These are phyloP conservation scores for Naganishia cerealis DNA, from an alignment of 1,284 basidiomycete species.

Conservation along the genomic window DNA sequence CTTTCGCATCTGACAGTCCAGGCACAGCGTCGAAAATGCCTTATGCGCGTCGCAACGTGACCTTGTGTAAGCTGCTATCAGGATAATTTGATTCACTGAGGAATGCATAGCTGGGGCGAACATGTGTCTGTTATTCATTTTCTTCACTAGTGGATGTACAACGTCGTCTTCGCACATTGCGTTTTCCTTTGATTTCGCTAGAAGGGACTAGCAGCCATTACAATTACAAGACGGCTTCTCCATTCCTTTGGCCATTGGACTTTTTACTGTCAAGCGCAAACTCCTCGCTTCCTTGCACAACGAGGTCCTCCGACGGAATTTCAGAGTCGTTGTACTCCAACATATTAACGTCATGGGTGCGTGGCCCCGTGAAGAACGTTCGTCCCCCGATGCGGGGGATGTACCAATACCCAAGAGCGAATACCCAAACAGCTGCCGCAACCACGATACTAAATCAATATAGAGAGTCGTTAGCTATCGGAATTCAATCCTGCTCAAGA, in stretches of 20 bases:
- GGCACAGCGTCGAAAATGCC: no score
- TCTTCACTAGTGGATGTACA: no score
- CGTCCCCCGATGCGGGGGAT: conserved; percentile 46
- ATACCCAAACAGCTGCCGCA: conserved; percentile 43
- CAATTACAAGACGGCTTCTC: background rate
- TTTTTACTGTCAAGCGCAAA: conserved; percentile 13
- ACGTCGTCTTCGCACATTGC: no score
- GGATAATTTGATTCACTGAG: no score
- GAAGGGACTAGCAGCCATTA: background rate
- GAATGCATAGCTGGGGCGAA: no score
- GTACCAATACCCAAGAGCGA: conserved; percentile 44
- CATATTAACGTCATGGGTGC: conserved; percentile 18
- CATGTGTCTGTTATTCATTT: no score
- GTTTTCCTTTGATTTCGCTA: background rate
- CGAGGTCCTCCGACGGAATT: conserved; percentile 10
- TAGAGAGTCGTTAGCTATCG: background rate
- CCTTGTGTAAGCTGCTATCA: no score
- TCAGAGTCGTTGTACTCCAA: conserved; percentile 16
- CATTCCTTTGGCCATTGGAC: background rate
- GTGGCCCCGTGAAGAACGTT: conserved; percentile 43
- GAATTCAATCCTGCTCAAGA: background rate
- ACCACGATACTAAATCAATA: conserved; percentile 37
- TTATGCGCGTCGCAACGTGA: no score
- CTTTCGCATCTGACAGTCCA: no score
- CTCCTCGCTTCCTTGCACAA: background rate